Evolutionary conservation across 129 eudicot genomes (phyloP).

Genomic region (Kitagawia praeruptora): DNA sequence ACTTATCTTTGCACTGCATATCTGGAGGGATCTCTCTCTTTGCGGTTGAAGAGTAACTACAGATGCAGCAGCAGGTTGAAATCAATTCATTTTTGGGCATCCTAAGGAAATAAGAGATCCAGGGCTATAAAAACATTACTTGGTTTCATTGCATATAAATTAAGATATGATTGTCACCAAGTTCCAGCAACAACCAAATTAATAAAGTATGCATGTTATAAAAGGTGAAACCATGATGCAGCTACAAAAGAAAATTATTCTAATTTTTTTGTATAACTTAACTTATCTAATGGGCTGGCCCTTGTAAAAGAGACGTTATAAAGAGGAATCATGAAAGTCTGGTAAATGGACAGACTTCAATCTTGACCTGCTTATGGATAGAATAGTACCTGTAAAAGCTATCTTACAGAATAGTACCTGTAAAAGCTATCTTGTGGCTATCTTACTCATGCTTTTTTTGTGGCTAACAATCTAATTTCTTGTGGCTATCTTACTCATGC

Average conservation of each 20-base stretch:
- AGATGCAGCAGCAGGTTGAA: slow-evolving; percentile 15
- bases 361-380: neutral
- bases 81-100: slow-evolving; percentile 10
- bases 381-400: too few relatives aligned
- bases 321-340: neutral
- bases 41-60: slow-evolving; percentile 92
- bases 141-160: neutral
- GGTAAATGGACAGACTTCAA: neutral
- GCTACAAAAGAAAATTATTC: neutral
- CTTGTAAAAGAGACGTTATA: neutral
- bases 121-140: neutral
- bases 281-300: neutral
- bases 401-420: too few relatives aligned
- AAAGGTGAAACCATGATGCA: neutral
- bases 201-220: neutral
- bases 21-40: slow-evolving; percentile 72
- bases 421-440: too few relatives aligned
- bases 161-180: neutral
- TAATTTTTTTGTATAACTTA: neutral
- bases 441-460: too few relatives aligned
- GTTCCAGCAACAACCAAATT: neutral
- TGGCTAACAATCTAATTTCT: neutral
- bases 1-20: slow-evolving; percentile 90
- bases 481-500: neutral
- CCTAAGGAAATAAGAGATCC: neutral